Conservation (phyloP, 306 rosid genomes). For the Rosa multiflora region DNA sequence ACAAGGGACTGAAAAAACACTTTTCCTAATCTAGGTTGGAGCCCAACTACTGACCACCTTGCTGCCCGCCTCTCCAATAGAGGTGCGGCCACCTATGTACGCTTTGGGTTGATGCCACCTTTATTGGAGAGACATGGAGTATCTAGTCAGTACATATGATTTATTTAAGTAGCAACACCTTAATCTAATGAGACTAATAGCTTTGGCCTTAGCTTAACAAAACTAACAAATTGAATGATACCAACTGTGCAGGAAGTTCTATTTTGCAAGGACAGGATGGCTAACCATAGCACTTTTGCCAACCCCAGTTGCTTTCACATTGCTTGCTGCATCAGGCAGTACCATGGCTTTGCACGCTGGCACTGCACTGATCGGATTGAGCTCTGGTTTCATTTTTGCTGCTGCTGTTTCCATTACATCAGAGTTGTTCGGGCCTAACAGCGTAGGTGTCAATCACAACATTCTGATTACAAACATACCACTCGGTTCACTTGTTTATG, state of each 20-base stretch:
- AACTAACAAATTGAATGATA: background rate
- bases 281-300: constrained; percentile 75
- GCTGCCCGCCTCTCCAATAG: too few relatives aligned
- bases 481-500: constrained; percentile 82
- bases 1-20: too few relatives aligned
- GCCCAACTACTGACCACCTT: too few relatives aligned
- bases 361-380: constrained; percentile 78
- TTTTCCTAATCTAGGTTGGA: too few relatives aligned
- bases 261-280: constrained; percentile 98
- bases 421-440: constrained; percentile 87
- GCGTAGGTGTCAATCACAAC: constrained; percentile 85
- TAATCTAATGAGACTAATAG: background rate
- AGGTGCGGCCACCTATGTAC: too few relatives aligned
- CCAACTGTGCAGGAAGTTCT: constrained; percentile 59
- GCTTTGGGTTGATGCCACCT: background rate
- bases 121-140: background rate
- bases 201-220: background rate
- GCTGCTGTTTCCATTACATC: constrained; percentile 94
- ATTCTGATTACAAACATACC: constrained; percentile 90
- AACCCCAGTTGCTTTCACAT: constrained; percentile 77
- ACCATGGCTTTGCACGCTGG: constrained; percentile 46
- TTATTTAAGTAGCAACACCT: background rate
- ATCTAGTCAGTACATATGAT: background rate
- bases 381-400: constrained; percentile 94
- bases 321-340: constrained; percentile 63